These are phyloP conservation scores for Aspergillus puulaauensis DNA, from an alignment of 2,329 filamentous ascomycete species.

Conservation along the genomic window DNA sequence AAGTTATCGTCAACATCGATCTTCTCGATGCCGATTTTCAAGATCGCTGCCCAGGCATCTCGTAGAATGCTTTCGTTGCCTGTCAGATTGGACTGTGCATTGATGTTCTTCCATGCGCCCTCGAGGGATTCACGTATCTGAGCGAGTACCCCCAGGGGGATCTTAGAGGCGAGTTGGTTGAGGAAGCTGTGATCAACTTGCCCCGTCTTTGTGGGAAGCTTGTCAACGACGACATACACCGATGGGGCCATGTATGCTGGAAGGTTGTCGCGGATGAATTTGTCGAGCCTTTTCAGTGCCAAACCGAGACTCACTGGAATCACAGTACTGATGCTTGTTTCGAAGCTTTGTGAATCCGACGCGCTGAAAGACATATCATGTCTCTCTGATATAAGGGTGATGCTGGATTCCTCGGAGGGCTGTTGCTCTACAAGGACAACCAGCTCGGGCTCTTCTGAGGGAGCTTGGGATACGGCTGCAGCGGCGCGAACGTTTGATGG, in stretches of 20 bases:
- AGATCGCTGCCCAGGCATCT: slow-evolving; percentile 31
- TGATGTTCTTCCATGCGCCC: slow-evolving; percentile 34
- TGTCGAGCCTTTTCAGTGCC: slow-evolving; percentile 44
- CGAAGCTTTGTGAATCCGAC: slow-evolving; percentile 12
- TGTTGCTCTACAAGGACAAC: slow-evolving; percentile 36
- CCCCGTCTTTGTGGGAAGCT: slow-evolving; percentile 29
- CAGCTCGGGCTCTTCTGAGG: slow-evolving; percentile 18
- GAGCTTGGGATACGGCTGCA: slow-evolving; percentile 26
- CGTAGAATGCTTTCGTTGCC: slow-evolving; percentile 36
- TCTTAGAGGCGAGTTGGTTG: slow-evolving; percentile 29
- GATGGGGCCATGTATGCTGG: slow-evolving; percentile 48
- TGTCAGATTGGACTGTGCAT: slow-evolving; percentile 32
- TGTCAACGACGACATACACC: slow-evolving; percentile 43
- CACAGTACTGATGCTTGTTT: slow-evolving; percentile 17
- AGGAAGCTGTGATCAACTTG: slow-evolving; percentile 33
- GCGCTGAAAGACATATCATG: slow-evolving; percentile 23
- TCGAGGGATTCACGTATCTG: slow-evolving; percentile 21
- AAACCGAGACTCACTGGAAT: slow-evolving; percentile 33
- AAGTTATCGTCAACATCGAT: slow-evolving; percentile 59
- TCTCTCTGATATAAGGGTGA: slow-evolving; percentile 27
- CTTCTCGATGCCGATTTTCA: slow-evolving; percentile 31
- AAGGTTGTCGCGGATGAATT: slow-evolving; percentile 43
- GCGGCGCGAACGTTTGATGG: slow-evolving; percentile 29
- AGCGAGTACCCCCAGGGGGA: slow-evolving; percentile 17
- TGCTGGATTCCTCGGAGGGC: slow-evolving; percentile 20